Percentiles rank a stretch among this genome's conserved stretches.
phyloP scores from a whole-genome alignment of 192 early-diverging fungal species.

The Spinellus fusiger region DNA sequence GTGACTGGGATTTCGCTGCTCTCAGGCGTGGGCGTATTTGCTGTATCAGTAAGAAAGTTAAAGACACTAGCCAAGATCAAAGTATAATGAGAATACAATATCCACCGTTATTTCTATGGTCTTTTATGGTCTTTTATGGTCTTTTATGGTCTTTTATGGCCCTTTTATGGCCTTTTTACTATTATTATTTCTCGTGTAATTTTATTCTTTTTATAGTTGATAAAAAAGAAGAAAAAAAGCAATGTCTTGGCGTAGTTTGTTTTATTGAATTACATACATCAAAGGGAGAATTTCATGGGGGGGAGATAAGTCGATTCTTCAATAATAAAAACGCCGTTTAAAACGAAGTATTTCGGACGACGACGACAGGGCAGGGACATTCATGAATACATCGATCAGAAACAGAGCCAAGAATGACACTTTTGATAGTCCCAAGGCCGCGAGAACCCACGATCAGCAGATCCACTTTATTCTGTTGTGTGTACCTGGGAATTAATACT shows the following conservation, averaged over 20 bases:
- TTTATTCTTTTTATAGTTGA: too few relatives aligned
- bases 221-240: too few relatives aligned
- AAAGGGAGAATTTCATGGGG: not conserved
- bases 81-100: constrained; percentile 1
- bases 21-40: constrained; percentile 18
- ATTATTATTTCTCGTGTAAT: too few relatives aligned
- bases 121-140: too few relatives aligned
- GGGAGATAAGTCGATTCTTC: too few relatives aligned
- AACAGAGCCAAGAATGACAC: constrained; percentile 30
- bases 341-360: constrained; percentile 27
- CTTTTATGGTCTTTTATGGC: too few relatives aligned
- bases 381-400: constrained; percentile 25
- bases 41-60: constrained; percentile 9
- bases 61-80: constrained; percentile 13
- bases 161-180: too few relatives aligned
- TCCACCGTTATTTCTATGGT: too few relatives aligned
- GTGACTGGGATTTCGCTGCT: constrained; percentile 46
- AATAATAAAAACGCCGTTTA: not conserved
- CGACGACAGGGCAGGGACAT: constrained; percentile 31
- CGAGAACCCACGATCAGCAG: constrained; percentile 33
- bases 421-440: constrained; percentile 27
- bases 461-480: constrained; percentile 21
- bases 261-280: too few relatives aligned
- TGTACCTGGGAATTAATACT: constrained; percentile 21
- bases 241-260: too few relatives aligned